Base-by-base conservation (phyloP, 1,284 basidiomycete species). In the Neolentinus lepideus region DNA sequence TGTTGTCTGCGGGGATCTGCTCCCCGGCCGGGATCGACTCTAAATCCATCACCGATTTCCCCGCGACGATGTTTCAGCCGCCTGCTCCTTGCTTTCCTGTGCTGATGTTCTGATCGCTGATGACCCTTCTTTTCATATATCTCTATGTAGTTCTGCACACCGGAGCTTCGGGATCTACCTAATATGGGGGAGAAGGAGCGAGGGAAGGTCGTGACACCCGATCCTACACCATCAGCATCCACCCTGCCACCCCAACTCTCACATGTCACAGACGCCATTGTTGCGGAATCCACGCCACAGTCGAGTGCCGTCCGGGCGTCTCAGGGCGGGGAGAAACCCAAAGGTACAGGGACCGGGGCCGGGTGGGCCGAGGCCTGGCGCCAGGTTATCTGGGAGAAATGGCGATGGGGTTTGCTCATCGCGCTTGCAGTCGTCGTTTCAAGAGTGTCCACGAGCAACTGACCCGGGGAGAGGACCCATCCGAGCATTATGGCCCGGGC, bases 171-270 rank as follows among this genome's bases (percentile, higher is more conserved):
- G 53, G 85, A 92, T 64, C 71, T 93, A 21, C 92, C 92, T 1
- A 94, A 94, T 71, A 95, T 95, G 92, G 92, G 88, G 31, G 78
- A 88, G 68, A 82, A 77, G 62, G 87, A 88, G 63, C 77, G 78
- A 53, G 85, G 84, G 6, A 75, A 73, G 52, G 62, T 76, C 3
- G 75, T 55, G 66, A 3, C 38, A 16, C 24, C 58, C 58, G 11
- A 61, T 25, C 47, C 62, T 12, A 19, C 54, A 51, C 33, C 60
- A 33, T 16, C 61, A 56, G 51, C 59, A 45, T 38, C 38, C 26
- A 24, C 57, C 29, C 36, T 56, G n/a, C 22, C 60, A 43, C 19
- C 6, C 8, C 38, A 43, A 16, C 16, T 43, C 16, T 43, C 38
- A n/a, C 38, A 43, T 21, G 9, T 9, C 33, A 35, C 33, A 9